These are phyloP conservation scores for Echinochloa phyllopogon DNA, from an alignment of 176 grass and related monocot genomes.

Conservation along the genomic window DNA sequence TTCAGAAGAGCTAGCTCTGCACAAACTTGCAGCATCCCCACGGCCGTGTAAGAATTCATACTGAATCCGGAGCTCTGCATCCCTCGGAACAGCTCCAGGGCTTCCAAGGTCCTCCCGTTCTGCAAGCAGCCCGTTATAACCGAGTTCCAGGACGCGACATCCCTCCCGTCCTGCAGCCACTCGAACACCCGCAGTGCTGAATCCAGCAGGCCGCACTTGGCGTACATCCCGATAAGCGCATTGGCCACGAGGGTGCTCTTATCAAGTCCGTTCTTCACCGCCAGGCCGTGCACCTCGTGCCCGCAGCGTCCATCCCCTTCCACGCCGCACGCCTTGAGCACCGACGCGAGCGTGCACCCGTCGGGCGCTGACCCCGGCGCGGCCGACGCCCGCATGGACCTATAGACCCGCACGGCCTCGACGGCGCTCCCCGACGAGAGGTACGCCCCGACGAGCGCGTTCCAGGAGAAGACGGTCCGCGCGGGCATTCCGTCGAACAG, in stretches of 20 bases:
- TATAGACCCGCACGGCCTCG: constrained; percentile 52
- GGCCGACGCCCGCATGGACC: constrained; percentile 41
- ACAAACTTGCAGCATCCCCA: constrained; percentile 73
- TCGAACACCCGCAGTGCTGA: constrained; percentile 73
- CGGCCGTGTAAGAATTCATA: constrained; percentile 81
- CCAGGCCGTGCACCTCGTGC: constrained; percentile 61
- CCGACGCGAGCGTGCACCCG: constrained; percentile 78
- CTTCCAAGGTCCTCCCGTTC: constrained; percentile 65
- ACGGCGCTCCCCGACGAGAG: constrained; percentile 39
- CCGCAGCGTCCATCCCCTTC: constrained; percentile 48
- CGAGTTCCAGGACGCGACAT: constrained; percentile 86
- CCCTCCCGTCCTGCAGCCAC: constrained; percentile 53
- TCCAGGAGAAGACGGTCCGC: constrained; percentile 86
- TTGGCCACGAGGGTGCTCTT: constrained; percentile 69
- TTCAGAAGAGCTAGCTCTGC: constrained; percentile 63
- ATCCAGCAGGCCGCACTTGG: constrained; percentile 67
- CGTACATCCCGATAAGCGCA: constrained; percentile 85
- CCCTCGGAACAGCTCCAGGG: constrained; percentile 62
- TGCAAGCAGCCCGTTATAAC: constrained; percentile 70
- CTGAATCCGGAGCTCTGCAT: constrained; percentile 63
- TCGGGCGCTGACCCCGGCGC: constrained; percentile 50
- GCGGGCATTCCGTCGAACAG: constrained; percentile 78
- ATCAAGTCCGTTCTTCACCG: constrained; percentile 59
- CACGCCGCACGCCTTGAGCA: constrained; percentile 72
- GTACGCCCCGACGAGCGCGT: constrained; percentile 82